A percentile compares a stretch with the other conserved stretches of the same genome.
Conservation (phyloP, 2,329 filamentous ascomycete species). For the Fusarium circinatum region DNA sequence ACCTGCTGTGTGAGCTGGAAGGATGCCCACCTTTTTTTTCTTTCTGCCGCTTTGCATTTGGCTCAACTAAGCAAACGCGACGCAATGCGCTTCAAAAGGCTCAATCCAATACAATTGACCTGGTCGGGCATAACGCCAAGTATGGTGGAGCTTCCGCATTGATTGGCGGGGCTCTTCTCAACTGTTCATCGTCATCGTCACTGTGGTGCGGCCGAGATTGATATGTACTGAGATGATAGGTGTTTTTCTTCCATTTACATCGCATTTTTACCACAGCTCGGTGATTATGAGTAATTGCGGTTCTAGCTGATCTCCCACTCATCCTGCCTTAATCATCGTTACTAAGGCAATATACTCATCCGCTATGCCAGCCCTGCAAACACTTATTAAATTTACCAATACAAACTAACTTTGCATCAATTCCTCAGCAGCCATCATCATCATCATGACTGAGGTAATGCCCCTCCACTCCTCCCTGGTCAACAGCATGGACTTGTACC, state of each 20-base stretch:
- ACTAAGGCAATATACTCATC: neutral
- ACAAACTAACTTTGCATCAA: constrained; percentile 17
- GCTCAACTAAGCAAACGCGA: constrained; percentile 33
- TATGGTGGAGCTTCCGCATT: constrained; percentile 40
- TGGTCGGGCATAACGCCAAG: constrained; percentile 39
- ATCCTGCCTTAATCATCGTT: neutral
- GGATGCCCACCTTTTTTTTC: constrained; percentile 25
- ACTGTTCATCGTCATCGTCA: constrained; percentile 45
- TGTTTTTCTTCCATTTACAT: constrained; percentile 22
- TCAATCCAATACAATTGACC: constrained; percentile 34
- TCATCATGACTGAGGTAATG: constrained; percentile 40
- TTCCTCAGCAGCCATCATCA: constrained; percentile 19
- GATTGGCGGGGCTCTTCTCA: constrained; percentile 41
- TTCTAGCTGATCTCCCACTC: neutral
- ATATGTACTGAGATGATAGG: constrained; percentile 1
- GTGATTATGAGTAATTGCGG: constrained; percentile 2
- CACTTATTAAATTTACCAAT: neutral
- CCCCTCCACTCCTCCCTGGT: constrained; percentile 33
- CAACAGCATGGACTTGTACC: neutral
- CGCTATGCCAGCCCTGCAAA: neutral
- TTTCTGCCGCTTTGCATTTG: constrained; percentile 8
- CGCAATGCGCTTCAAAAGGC: constrained; percentile 24
- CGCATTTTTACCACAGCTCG: neutral
- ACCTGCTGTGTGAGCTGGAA: constrained; percentile 1
- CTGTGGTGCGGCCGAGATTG: constrained; percentile 31